Conservation (phyloP, 208 protist genomes). For the Trypanosoma platydactyli region DNA sequence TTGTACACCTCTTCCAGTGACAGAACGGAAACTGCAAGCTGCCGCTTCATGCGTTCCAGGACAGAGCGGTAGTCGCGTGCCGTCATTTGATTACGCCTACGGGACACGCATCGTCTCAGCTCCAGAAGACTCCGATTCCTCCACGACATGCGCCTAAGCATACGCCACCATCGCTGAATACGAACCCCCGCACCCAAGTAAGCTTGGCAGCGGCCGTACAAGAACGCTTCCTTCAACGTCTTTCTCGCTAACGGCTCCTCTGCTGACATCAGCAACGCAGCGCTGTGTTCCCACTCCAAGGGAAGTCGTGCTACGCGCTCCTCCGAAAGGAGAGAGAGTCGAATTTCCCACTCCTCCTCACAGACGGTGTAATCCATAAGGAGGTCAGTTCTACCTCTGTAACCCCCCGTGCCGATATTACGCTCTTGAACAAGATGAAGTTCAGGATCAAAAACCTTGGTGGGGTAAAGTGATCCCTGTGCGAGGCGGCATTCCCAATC, state of each 20-base stretch:
- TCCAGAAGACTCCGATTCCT: constrained; percentile 5
- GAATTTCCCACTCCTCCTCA: constrained; percentile 29
- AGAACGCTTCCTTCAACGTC: constrained; percentile 10
- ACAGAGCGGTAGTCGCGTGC: constrained; percentile 17
- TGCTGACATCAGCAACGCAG: constrained; percentile 4
- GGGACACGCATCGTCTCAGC: constrained; percentile 4
- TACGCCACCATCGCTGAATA: constrained; percentile 78
- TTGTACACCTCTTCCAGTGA: constrained; percentile 9
- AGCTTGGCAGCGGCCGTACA: constrained; percentile 36
- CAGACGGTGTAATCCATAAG: constrained; percentile 33
- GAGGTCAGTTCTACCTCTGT: constrained; percentile 15
- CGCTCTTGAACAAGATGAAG: constrained; percentile 7
- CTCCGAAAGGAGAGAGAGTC: constrained; percentile 4
- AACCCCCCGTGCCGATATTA: constrained; percentile 6
- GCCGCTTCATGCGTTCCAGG: constrained; percentile 11
- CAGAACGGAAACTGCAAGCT: not conserved
- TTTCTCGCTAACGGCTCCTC: constrained; percentile 30
- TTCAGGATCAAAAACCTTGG: constrained; percentile 7
- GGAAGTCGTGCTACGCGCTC: constrained; percentile 25
- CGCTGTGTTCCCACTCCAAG: constrained; percentile 23
- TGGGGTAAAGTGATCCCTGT: constrained; percentile 10
- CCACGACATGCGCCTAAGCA: constrained; percentile 27
- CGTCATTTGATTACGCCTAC: constrained; percentile 20
- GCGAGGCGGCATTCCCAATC: constrained; percentile 27
- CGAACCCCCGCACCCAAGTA: constrained; percentile 45